Evolutionary conservation across 352 stramenopile genomes (phyloP), one percentile per base, ranked within the genome.

Genomic region (Aphanomyces astaci): DNA sequence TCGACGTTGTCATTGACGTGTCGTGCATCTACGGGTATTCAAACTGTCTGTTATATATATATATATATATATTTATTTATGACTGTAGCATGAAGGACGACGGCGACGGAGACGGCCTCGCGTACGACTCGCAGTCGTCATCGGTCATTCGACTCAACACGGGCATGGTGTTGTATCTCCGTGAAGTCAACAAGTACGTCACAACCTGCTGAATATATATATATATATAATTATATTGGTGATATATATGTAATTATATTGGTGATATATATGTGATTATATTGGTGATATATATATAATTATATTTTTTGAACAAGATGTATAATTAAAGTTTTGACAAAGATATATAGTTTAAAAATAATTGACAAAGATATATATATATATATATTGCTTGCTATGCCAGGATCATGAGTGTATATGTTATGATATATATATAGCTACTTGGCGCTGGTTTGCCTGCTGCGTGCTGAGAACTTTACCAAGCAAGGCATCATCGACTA

Each of bases 401-500:
- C 48, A n/a, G n/a, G n/a, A n/a, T n/a, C n/a, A n/a, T n/a, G n/a
- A n/a, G n/a, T n/a, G n/a, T n/a, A n/a, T n/a, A n/a, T n/a, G n/a
- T n/a, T n/a, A n/a, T n/a, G n/a, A n/a, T 66, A 30, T 72, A 32
- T 40, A 24, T 55, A 3, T 51, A 92, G 79, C 45, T 97, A 98
- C 82, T 75, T 99, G n/a, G 97, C 96, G n/a, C 80, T 99, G 4
- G 96, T 99, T 52, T 99, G 96, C 72, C 83, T 99, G 66, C 86
- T 98, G 53, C 91, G 96, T 15, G 80, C 91, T 13, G 95, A 98
- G 69, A 98, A 98, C 77, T 98, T 99, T 72, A 87, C 89, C 53
- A 98, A 98, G 82, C 96, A 98, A 73, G 94, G 94, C 49, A 92
- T 99, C 70, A 98, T 99, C 70, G 97, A 99, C 75, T 99, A 98